Evolutionary conservation across 257 asterid species (phyloP).

Genomic region (Solanum rostratum): DNA sequence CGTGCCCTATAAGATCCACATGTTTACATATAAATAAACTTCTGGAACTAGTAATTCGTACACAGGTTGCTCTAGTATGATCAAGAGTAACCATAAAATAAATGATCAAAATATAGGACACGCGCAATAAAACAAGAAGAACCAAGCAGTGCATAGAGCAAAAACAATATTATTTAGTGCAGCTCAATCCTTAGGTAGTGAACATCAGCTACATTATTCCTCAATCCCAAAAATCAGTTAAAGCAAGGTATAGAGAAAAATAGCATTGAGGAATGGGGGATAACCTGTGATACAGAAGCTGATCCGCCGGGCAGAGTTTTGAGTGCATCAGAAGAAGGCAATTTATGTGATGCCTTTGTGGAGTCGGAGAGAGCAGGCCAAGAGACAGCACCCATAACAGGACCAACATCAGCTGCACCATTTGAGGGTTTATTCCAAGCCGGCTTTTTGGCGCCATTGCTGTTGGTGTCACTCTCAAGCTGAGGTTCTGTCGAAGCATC

Average conservation of each 20-base stretch:
- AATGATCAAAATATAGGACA: neutral
- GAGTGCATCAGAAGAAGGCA: constrained; percentile 28
- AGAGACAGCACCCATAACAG: constrained; percentile 58
- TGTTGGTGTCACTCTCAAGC: constrained; percentile 28
- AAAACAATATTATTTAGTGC: neutral
- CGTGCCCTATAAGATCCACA: constrained; percentile 17
- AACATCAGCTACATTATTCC: neutral
- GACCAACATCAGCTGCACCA: constrained; percentile 31
- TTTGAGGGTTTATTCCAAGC: constrained; percentile 53
- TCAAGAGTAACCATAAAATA: neutral
- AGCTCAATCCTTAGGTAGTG: neutral
- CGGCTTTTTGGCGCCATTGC: constrained; percentile 31
- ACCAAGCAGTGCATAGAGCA: neutral
- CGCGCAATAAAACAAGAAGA: neutral
- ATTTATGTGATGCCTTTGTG: constrained; percentile 58
- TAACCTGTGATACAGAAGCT: constrained; percentile 38
- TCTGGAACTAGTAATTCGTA: neutral
- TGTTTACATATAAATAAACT: neutral
- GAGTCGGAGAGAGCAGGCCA: constrained; percentile 82
- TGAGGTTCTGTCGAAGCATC: constrained; percentile 19
- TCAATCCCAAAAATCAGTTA: neutral
- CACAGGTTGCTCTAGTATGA: neutral
- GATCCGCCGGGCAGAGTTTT: constrained; percentile 30
- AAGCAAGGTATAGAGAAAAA: constrained; percentile 5
- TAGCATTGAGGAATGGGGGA: neutral